phyloP scores from a whole-genome alignment of 371 early-diverging fungal genomes.

The Saksenaea oblongispora region DNA sequence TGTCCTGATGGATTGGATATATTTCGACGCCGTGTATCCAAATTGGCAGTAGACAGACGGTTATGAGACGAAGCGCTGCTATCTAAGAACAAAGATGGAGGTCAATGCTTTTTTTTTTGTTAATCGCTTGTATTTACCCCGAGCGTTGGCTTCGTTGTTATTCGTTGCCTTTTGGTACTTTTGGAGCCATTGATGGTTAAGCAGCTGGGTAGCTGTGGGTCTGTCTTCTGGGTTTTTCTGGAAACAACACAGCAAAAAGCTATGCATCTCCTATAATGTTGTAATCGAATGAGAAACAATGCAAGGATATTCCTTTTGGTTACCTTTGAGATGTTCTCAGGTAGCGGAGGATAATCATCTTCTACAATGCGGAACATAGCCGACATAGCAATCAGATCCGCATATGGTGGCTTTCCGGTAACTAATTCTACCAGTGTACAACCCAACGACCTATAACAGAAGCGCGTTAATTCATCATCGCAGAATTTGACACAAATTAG shows the following conservation, averaged over 20 bases:
- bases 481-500: not conserved
- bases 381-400: constrained; percentile 77
- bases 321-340: constrained; percentile 71
- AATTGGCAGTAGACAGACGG: not conserved
- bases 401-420: constrained; percentile 89
- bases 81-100: not conserved
- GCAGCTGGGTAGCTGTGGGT: constrained; percentile 69
- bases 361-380: constrained; percentile 90
- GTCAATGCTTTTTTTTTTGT: constrained; percentile 7
- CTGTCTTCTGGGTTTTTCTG: constrained; percentile 73
- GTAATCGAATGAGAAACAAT: not conserved
- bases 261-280: constrained; percentile 58
- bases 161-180: constrained; percentile 34
- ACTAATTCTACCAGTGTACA: constrained; percentile 88
- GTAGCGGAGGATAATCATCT: constrained; percentile 82
- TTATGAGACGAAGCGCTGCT: not conserved
- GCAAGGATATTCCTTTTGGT: not conserved
- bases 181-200: constrained; percentile 74
- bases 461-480: not conserved
- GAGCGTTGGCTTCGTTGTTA: constrained; percentile 5
- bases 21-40: not conserved
- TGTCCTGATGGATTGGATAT: not conserved
- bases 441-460: constrained; percentile 66
- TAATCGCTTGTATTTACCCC: constrained; percentile 2
- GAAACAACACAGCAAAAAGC: constrained; percentile 81